Base-by-base conservation (phyloP, 2,329 filamentous ascomycete species). In the Phyllosticta citriasiana region DNA sequence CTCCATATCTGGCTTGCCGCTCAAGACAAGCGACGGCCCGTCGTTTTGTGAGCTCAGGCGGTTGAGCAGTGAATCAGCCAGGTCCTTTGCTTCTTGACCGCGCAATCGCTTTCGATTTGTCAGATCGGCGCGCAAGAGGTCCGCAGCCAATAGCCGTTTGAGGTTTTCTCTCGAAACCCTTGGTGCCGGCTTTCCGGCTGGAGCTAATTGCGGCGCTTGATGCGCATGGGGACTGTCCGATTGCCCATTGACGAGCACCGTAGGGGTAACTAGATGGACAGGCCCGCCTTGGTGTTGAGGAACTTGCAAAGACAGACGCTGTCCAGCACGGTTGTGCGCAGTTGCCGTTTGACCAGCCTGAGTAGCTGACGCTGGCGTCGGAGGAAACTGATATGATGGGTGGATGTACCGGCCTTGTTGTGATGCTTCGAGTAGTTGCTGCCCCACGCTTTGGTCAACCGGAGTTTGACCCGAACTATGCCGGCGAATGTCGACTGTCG, bases 251-350 rank as follows among this genome's bases (percentile, higher is more conserved):
- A 84, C 76, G 7, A 83, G 74, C 2, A 82, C 72, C 9, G 79
- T 78, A 0, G 82, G 81, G 1, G 85, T 88, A 25, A 85, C 84
- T 14, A 88, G 75, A 62, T 84, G 78, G 0, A 88, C 83, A 2
- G 82, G 78, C 0, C 84, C 84, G 0, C 84, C 79, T 19, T 80
- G 75, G 62, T 85, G 80, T 65, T 84, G 79, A 7, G 85, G 85
- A 0, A 88, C 85, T 66, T 87, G 84, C 0, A 88, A 74, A 22
- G 82, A 84, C 6, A 87, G 73, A 22, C 82, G 74, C 79, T 22
- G 81, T 79, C 60, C 60, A 52, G 59, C 40, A 57, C 79, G 74
- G 35, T 70, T 69, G 0, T 67, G 64, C 12, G 63, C 59, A 19
- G 66, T 67, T 24, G 64, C 59, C 62, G 25, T 16, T 14, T 56